Evolutionary conservation across 495 filamentous ascomycete genomes (phyloP).

Genomic region (Penicillium dipodomyicola): DNA sequence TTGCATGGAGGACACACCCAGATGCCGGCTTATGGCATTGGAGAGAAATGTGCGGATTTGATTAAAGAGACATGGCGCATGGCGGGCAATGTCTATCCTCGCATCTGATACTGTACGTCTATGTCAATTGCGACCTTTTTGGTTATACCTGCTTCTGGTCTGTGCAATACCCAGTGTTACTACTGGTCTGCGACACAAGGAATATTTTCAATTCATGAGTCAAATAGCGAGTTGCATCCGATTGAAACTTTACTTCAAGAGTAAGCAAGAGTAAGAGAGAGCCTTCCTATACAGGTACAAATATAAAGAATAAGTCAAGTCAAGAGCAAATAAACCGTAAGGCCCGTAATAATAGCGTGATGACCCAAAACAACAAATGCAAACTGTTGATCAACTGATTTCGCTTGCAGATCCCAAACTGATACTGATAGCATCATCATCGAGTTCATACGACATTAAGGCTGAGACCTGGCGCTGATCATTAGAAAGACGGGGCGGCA

Average conservation of each 20-base stretch:
- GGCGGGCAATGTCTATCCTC: conserved; percentile 22
- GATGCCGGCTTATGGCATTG: conserved; percentile 59
- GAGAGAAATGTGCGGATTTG: conserved; percentile 57
- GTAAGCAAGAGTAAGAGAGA: not conserved
- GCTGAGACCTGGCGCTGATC: not conserved
- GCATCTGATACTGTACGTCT: conserved; percentile 12
- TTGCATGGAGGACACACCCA: conserved; percentile 56
- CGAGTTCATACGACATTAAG: not conserved
- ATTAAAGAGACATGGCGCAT: conserved; percentile 47
- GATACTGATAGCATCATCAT: conserved; percentile 6
- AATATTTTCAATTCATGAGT: not conserved
- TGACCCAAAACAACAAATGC: not conserved
- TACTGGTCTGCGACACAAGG: not conserved
- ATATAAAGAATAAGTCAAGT: not conserved
- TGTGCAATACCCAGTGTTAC: not conserved
- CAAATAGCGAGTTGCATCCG: not conserved
- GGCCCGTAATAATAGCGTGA: conserved; percentile 3
- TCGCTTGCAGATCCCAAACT: conserved; percentile 11
- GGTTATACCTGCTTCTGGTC: too few relatives aligned
- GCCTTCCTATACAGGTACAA: not conserved
- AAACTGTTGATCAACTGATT: not conserved
- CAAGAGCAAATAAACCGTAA: not conserved
- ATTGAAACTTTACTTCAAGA: not conserved
- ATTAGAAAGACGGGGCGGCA: not conserved
- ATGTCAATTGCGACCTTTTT: not conserved